A percentile compares a stretch with the other conserved stretches of the same genome.
phyloP scores from a whole-genome alignment of 2,329 filamentous ascomycete species.

The Pyrenochaeta sp. region DNA sequence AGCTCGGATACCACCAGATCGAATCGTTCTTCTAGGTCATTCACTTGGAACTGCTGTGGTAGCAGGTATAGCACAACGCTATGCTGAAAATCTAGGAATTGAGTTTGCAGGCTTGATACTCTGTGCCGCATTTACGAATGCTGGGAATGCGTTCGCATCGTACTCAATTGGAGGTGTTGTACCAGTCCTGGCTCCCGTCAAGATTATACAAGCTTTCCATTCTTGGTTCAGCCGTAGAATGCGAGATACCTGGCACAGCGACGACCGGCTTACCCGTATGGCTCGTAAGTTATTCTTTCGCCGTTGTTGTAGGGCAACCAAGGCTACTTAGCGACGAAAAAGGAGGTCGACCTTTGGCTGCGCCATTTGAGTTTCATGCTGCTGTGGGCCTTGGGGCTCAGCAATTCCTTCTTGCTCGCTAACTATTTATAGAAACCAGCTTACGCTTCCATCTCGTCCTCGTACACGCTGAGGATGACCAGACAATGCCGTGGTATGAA shows the following conservation, averaged over 20 bases:
- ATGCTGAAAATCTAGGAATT: constrained; percentile 59
- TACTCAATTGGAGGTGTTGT: constrained; percentile 80
- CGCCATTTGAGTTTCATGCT: too few species aligned
- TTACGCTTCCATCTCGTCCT: constrained; percentile 35
- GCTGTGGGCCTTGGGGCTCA: too few species aligned
- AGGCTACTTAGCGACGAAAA: too few species aligned
- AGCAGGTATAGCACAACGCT: constrained; percentile 75
- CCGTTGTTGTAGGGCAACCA: constrained; percentile 1
- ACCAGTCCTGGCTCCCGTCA: constrained; percentile 77
- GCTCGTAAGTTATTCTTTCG: constrained; percentile 45
- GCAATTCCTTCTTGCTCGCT: constrained; percentile 7
- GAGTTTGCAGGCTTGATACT: constrained; percentile 84
- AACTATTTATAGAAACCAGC: constrained; percentile 16
- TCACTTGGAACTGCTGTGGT: constrained; percentile 88
- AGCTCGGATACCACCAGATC: constrained; percentile 70
- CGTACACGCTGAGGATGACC: constrained; percentile 45
- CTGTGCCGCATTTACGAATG: constrained; percentile 78
- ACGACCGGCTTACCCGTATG: constrained; percentile 67
- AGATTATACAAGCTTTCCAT: constrained; percentile 69
- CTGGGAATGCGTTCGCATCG: constrained; percentile 75
- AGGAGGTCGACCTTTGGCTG: too few species aligned
- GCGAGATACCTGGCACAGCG: constrained; percentile 80
- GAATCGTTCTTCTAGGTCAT: constrained; percentile 84
- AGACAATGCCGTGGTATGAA: constrained; percentile 46
- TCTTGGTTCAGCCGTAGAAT: constrained; percentile 70